Evolutionary conservation across 371 early-diverging fungal genomes (phyloP).

Genomic region (Mucor sp.): DNA sequence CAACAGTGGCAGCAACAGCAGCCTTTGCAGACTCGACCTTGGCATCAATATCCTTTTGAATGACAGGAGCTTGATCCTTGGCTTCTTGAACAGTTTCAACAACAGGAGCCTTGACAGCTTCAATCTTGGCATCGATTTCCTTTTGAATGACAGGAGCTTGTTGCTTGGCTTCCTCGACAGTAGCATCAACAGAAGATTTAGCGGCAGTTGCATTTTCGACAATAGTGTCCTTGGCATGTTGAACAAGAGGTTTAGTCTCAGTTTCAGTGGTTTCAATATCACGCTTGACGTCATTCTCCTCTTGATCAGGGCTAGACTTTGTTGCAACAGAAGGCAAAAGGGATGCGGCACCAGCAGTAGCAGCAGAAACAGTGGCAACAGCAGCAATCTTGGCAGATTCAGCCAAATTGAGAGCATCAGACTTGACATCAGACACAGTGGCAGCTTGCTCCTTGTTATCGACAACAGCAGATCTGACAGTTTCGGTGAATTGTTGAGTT

Average conservation of each 20-base stretch:
- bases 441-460: neutral
- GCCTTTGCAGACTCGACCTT: conserved; percentile 10
- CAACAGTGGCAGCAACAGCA: neutral
- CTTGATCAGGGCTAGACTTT: neutral
- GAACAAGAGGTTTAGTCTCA: neutral
- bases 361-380: neutral
- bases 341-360: conserved; percentile 15
- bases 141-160: conserved; percentile 15
- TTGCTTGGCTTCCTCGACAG: conserved; percentile 9
- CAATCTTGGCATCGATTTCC: neutral
- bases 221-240: conserved; percentile 8
- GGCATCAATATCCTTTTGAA: conserved; percentile 2
- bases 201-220: neutral
- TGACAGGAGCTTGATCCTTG: conserved; percentile 6
- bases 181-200: conserved; percentile 6
- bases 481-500: conserved; percentile 7
- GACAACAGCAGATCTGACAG: conserved; percentile 10
- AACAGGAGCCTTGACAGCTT: conserved; percentile 6
- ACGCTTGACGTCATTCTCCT: neutral
- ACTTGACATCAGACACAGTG: conserved; percentile 6
- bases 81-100: conserved; percentile 8
- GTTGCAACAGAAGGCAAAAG: neutral
- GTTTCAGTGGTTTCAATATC: neutral
- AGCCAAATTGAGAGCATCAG: conserved; percentile 7
- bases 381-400: conserved; percentile 15